A percentile compares a stretch with the other conserved stretches of the same genome.
phyloP scores from a whole-genome alignment of 2,329 filamentous ascomycete species.

The Beauveria brongniartii region DNA sequence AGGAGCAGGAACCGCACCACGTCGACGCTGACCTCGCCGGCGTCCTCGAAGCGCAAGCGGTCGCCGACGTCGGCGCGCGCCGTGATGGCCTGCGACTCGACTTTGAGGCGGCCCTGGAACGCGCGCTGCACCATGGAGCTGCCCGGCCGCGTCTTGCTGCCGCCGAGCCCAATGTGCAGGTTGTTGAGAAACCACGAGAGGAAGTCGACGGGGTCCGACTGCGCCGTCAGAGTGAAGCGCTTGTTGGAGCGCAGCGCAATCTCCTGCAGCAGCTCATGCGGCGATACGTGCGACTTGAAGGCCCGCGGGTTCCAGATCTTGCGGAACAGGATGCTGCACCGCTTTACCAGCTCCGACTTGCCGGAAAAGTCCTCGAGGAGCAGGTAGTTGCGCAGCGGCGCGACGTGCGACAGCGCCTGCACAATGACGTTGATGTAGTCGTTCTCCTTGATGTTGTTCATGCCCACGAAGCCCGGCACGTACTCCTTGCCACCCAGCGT shows the following conservation, averaged over 20 bases:
- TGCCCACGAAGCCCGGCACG: conserved; percentile 88
- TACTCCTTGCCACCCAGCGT: conserved; percentile 81
- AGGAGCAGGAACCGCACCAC: conserved; percentile 79
- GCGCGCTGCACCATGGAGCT: conserved; percentile 84
- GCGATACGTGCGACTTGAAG: conserved; percentile 94
- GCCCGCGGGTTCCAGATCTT: conserved; percentile 98
- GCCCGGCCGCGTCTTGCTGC: conserved; percentile 76
- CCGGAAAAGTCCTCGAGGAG: conserved; percentile 74
- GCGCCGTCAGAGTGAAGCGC: conserved; percentile 80
- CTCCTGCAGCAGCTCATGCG: conserved; percentile 93
- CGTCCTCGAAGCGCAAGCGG: conserved; percentile 86
- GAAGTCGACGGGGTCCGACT: conserved; percentile 95
- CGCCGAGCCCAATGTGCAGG: conserved; percentile 83
- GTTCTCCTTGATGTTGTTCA: conserved; percentile 99
- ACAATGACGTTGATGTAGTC: conserved; percentile 96
- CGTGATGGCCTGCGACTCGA: conserved; percentile 90
- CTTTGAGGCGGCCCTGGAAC: conserved; percentile 86
- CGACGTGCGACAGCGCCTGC: conserved; percentile 83
- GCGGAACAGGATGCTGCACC: conserved; percentile 81
- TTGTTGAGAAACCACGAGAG: conserved; percentile 97
- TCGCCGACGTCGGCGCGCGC: conserved; percentile 82
- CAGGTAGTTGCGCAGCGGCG: conserved; percentile 83
- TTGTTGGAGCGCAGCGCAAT: conserved; percentile 85
- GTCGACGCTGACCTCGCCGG: conserved; percentile 69
- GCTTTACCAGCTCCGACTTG: conserved; percentile 71